Conservation (phyloP, 306 rosid species). For the Herpetospermum pedunculosum region DNA sequence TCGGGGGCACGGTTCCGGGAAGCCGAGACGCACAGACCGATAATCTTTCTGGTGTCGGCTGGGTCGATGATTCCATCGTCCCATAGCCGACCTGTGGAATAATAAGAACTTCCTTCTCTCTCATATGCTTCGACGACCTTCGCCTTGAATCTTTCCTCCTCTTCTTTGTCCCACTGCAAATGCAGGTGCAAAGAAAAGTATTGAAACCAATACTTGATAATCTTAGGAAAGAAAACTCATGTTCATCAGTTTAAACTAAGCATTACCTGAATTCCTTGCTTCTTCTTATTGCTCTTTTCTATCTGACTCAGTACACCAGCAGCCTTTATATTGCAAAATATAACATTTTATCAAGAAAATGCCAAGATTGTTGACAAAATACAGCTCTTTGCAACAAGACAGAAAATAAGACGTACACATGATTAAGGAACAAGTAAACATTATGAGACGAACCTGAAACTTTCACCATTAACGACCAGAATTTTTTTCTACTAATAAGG, state of each 20-base stretch:
- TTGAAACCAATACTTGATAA: neutral
- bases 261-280: constrained; percentile 78
- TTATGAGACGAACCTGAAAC: neutral
- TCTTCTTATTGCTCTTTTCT: constrained; percentile 78
- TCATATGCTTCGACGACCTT: constrained; percentile 75
- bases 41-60: constrained; percentile 75
- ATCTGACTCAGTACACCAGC: constrained; percentile 90
- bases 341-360: neutral
- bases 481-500: neutral
- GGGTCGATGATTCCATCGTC: constrained; percentile 96
- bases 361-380: neutral
- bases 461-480: neutral
- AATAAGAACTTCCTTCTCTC: constrained; percentile 77
- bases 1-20: constrained; percentile 51
- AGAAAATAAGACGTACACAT: neutral
- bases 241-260: neutral
- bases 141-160: constrained; percentile 68
- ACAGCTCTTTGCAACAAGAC: neutral
- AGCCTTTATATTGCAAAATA: constrained; percentile 42
- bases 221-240: neutral
- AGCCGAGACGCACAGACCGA: constrained; percentile 72
- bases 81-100: constrained; percentile 92
- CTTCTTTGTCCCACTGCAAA: constrained; percentile 75
- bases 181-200: neutral
- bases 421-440: neutral